Evolutionary conservation across 1,284 basidiomycete species (phyloP), one percentile per base, ranked within the genome.

Genomic region (Puccinia horiana): DNA sequence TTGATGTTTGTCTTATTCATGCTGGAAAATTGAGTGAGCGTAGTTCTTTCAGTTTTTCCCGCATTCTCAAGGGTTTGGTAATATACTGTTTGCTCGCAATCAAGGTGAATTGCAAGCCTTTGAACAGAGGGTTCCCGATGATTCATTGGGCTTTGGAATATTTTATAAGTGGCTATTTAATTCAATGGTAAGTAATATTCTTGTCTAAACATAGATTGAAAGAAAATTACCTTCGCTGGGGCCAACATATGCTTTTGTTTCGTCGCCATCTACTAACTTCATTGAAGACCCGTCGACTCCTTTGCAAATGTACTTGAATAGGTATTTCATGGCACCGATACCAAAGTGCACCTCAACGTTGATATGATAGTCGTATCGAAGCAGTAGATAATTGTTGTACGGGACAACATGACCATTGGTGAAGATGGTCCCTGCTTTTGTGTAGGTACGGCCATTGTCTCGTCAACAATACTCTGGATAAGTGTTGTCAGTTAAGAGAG

Each of bases 181-280:
- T n/a, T n/a, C n/a, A n/a, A n/a, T n/a, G n/a, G n/a, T n/a, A n/a
- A n/a, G n/a, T n/a, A n/a, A n/a, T n/a, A n/a, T n/a, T n/a, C n/a
- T n/a, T n/a, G n/a, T 8, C 49, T 20, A n/a, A 14, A 26, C 54
- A n/a, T n/a, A 29, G 14, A 14, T 5, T 9, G n/a, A n/a, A 29
- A 8, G 5, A 5, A n/a, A 58, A 2, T 8, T 20, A 74, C 47
- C 54, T n/a, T 54, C 72, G 1, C 32, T 26, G 1, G 72, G 72
- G 12, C 73, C 85, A 11, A 88, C 72, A 67, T 84, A 88, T 4
- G 78, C 42, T 54, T 85, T 84, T 47, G 89, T 85, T 83, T 89
- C 88, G 84, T 89, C 85, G 14, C 54, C 54, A n/a, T 58, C n/a
- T 5, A 29, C 14, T 5, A 58, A 26, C 3, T n/a, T 37, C n/a